Evolutionary conservation across 2,329 filamentous ascomycete species (phyloP).

Genomic region (Rhexocercosporidium sp.): DNA sequence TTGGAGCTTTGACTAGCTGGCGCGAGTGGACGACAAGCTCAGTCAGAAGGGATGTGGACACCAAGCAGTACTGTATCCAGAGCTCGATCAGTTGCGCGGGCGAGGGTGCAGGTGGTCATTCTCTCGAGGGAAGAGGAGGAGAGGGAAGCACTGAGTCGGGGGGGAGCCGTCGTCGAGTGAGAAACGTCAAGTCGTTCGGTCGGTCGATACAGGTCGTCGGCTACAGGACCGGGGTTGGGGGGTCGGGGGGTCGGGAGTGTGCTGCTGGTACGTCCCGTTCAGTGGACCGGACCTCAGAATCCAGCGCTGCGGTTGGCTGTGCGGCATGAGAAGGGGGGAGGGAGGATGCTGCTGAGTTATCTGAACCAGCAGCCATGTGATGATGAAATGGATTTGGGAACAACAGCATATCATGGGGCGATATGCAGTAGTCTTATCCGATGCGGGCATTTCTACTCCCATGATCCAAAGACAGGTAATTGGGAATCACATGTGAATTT

Average conservation of each 20-base stretch:
- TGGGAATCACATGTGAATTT: background rate
- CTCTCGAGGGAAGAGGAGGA: constrained; percentile 8
- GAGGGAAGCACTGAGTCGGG: background rate
- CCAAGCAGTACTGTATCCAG: constrained; percentile 19
- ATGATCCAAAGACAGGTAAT: background rate
- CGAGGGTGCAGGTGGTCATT: constrained; percentile 22
- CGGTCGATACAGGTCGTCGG: constrained; percentile 9
- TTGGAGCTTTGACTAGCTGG: constrained; percentile 9
- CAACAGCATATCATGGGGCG: background rate
- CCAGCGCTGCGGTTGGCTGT: constrained; percentile 7
- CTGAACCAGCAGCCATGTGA: constrained; percentile 17
- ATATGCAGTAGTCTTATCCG: constrained; percentile 4
- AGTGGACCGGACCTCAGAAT: background rate
- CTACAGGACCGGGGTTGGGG: background rate
- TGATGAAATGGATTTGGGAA: background rate
- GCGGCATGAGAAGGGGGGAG: background rate
- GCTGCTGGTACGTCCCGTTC: background rate
- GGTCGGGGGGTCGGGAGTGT: background rate
- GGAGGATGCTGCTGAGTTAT: constrained; percentile 7
- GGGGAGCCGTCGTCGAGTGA: constrained; percentile 10
- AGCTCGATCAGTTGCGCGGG: constrained; percentile 8
- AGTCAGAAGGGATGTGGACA: constrained; percentile 23
- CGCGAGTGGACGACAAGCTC: constrained; percentile 12
- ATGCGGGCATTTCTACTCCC: background rate
- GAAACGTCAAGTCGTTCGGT: background rate